Percentiles rank a stretch among this genome's conserved stretches.
Conservation (phyloP, 139 green algal species). For the Pycnococcus provasolii region DNA sequence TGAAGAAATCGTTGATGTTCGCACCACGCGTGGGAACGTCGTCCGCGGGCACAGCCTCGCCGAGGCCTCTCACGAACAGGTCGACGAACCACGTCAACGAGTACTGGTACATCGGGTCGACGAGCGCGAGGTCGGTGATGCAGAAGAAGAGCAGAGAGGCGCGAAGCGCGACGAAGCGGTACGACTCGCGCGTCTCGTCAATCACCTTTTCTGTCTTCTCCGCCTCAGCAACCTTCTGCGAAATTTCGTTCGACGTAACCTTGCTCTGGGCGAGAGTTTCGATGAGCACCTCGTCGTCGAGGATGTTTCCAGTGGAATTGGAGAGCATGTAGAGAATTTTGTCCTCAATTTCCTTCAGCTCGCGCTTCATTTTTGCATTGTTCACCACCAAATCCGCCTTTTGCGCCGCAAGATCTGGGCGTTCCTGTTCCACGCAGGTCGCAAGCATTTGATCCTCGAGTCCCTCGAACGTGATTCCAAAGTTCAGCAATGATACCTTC, state of each 20-base stretch:
- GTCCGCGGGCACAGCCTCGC: conserved; percentile 32
- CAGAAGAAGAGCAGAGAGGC: conserved; percentile 65
- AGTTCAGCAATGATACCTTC: conserved; percentile 63
- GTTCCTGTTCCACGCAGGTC: conserved; percentile 55
- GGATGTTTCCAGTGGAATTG: conserved; percentile 50
- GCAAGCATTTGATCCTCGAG: conserved; percentile 67
- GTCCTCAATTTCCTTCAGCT: conserved; percentile 69
- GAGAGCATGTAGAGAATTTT: conserved; percentile 34
- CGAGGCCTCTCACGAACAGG: conserved; percentile 46
- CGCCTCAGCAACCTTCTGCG: conserved; percentile 52
- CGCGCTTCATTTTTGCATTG: conserved; percentile 74
- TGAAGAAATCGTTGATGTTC: conserved; percentile 67
- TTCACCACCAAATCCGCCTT: conserved; percentile 60
- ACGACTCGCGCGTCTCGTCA: conserved; percentile 57
- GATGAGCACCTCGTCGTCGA: conserved; percentile 71
- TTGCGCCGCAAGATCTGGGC: conserved; percentile 48
- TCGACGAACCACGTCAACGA: conserved; percentile 49
- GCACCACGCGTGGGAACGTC: conserved; percentile 47
- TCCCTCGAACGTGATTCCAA: conserved; percentile 54
- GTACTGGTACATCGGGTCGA: conserved; percentile 77
- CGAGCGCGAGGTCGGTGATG: conserved; percentile 56
- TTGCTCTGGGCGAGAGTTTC: conserved; percentile 62
- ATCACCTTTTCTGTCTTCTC: conserved; percentile 59
- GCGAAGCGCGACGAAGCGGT: conserved; percentile 54
- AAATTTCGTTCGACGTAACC: conserved; percentile 58